Conservation (phyloP, 1,284 basidiomycete species). For the Bondarzewia mesenterica region DNA sequence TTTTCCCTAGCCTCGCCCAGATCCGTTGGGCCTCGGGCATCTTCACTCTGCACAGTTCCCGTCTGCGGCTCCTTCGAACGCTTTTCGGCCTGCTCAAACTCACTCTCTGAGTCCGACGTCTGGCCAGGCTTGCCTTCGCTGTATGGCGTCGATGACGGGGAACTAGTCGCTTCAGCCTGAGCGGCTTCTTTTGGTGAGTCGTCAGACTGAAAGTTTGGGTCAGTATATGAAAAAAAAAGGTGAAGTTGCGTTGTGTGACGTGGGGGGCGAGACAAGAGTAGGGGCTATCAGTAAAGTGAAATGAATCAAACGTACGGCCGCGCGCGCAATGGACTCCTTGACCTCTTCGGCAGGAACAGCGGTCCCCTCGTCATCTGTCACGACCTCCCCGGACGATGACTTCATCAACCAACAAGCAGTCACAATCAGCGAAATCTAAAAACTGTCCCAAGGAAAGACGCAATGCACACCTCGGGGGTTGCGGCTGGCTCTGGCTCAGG, state of each 20-base stretch:
- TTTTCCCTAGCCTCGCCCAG: slow-evolving; percentile 4
- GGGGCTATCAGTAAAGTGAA: no score
- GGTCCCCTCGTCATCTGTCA: slow-evolving; percentile 13
- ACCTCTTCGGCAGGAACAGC: slow-evolving; percentile 12
- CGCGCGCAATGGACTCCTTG: slow-evolving; percentile 8
- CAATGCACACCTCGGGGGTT: background rate
- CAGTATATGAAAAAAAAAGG: no score
- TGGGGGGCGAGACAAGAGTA: no score
- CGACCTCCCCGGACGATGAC: slow-evolving; percentile 2
- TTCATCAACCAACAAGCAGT: no score
- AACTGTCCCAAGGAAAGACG: background rate
- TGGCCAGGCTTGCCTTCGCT: slow-evolving; percentile 6
- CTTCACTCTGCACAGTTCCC: slow-evolving; percentile 6
- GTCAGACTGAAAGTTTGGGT: slow-evolving; percentile 3
- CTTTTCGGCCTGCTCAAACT: slow-evolving; percentile 8
- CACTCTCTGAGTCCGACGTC: slow-evolving; percentile 7
- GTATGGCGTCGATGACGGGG: slow-evolving; percentile 1
- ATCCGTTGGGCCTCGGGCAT: slow-evolving; percentile 7
- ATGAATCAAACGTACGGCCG: slow-evolving; percentile 6
- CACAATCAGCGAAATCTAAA: no score
- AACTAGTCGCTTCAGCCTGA: slow-evolving; percentile 7
- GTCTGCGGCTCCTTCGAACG: slow-evolving; percentile 7
- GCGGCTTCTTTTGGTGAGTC: slow-evolving; percentile 14
- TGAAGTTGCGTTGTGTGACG: no score
- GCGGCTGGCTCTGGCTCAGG: background rate